Conservation (phyloP, 805 yeast genomes). For the Yarrowia alimentaria region DNA sequence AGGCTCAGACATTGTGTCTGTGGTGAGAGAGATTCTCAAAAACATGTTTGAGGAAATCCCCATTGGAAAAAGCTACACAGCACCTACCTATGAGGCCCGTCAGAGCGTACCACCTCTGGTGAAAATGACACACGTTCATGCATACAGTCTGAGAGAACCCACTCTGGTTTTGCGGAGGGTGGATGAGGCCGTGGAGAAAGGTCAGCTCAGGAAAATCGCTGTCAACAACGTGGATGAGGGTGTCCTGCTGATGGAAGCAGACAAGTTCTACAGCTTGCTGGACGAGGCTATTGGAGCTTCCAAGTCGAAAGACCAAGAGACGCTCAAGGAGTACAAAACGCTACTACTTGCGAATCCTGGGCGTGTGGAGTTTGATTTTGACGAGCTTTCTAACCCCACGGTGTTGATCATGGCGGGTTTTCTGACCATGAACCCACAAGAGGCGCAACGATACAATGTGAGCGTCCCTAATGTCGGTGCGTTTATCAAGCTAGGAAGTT, state of each 20-base stretch:
- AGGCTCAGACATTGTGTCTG: conserved; percentile 29
- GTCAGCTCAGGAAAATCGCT: background rate
- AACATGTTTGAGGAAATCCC: conserved; percentile 41
- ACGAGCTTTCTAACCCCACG: conserved; percentile 34
- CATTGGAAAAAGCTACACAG: conserved; percentile 29
- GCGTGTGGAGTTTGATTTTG: conserved; percentile 34
- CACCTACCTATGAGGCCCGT: conserved; percentile 17
- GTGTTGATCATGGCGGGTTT: conserved; percentile 38
- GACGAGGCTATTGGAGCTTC: conserved; percentile 31
- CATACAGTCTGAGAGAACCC: conserved; percentile 13
- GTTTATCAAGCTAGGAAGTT: conserved; percentile 38
- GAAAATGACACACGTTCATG: conserved; percentile 14
- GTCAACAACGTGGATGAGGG: conserved; percentile 24
- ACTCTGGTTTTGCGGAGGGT: conserved; percentile 9
- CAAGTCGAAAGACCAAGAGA: background rate
- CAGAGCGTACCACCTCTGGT: conserved; percentile 5
- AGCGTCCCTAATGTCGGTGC: conserved; percentile 43
- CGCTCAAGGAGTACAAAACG: conserved; percentile 1
- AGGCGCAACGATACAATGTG: conserved; percentile 37
- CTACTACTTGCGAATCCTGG: conserved; percentile 32
- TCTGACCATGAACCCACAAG: conserved; percentile 40
- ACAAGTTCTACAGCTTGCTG: conserved; percentile 31
- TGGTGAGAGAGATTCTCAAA: conserved; percentile 34
- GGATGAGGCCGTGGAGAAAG: conserved; percentile 16
- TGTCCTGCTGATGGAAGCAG: conserved; percentile 1